Conservation (phyloP, 305 asterid species). For the Stenogyne calaminthoides region DNA sequence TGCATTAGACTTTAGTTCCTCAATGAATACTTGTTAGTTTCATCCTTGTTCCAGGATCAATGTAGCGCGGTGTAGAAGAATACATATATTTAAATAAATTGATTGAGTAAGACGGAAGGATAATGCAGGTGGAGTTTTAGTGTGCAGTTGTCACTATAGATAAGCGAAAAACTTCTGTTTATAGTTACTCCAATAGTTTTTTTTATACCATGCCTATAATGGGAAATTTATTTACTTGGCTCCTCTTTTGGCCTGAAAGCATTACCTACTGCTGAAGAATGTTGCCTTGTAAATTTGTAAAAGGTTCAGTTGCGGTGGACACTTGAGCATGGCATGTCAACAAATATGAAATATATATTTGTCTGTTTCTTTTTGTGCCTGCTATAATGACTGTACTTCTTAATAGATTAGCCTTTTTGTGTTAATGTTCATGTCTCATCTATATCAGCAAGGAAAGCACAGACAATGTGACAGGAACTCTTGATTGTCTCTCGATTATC, state of each 20-base stretch:
- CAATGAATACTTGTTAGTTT: not conserved
- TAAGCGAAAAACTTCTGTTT: not conserved
- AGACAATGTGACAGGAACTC: not conserved
- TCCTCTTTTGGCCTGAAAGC: not conserved
- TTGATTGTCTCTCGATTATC: not conserved
- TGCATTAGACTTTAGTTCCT: constrained; percentile 3
- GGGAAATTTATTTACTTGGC: not conserved
- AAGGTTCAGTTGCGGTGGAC: not conserved
- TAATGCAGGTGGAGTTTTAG: not conserved
- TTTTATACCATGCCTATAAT: not conserved
- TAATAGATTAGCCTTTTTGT: not conserved
- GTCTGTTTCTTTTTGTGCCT: not conserved
- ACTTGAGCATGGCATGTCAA: not conserved
- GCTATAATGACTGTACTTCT: not conserved
- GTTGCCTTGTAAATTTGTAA: not conserved
- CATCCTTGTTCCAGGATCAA: not conserved
- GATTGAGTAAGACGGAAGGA: not conserved
- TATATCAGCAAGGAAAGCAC: not conserved
- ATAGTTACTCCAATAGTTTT: constrained; percentile 1
- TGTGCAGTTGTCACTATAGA: not conserved
- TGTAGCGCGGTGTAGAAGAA: not conserved
- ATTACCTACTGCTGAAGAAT: not conserved
- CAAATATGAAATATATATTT: not conserved
- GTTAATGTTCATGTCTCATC: constrained; percentile 8
- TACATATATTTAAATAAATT: not conserved